Conservation (phyloP, 2,329 filamentous ascomycete genomes). For the Cadophora luteo-olivacea region DNA sequence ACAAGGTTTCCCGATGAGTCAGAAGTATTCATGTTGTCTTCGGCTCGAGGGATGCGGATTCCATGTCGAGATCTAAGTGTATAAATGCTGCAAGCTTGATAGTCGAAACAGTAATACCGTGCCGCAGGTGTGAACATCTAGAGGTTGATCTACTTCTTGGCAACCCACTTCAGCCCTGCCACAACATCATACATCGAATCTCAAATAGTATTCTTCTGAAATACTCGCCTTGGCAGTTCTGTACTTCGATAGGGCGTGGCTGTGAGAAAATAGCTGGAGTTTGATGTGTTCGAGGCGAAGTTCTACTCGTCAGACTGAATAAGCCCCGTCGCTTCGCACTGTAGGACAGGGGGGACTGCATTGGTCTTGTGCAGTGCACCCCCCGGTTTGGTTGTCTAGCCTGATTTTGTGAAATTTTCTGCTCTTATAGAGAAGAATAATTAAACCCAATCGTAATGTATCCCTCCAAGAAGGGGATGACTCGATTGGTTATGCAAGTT, state of each 20-base stretch:
- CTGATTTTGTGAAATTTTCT: too few species aligned
- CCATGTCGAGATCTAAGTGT: background rate
- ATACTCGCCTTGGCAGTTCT: background rate
- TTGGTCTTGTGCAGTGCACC: background rate
- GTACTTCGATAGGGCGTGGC: background rate
- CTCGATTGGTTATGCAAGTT: too few species aligned
- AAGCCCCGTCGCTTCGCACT: background rate
- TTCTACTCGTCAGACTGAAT: background rate
- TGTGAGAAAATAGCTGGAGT: background rate
- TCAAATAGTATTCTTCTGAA: background rate
- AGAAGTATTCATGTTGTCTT: constrained; percentile 3
- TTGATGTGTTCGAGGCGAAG: background rate
- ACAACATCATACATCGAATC: background rate
- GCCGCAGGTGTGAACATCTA: background rate
- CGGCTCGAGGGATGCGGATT: background rate
- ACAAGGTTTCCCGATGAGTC: background rate
- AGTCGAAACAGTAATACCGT: background rate
- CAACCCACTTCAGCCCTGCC: background rate
- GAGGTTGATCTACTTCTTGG: background rate
- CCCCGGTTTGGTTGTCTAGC: background rate
- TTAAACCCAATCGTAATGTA: too few species aligned
- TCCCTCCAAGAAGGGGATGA: too few species aligned
- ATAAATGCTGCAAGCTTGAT: background rate
- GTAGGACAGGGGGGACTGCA: background rate
- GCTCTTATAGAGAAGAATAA: too few species aligned